Evolutionary conservation across 495 filamentous ascomycete genomes (phyloP).

Genomic region (Neurospora sp.): DNA sequence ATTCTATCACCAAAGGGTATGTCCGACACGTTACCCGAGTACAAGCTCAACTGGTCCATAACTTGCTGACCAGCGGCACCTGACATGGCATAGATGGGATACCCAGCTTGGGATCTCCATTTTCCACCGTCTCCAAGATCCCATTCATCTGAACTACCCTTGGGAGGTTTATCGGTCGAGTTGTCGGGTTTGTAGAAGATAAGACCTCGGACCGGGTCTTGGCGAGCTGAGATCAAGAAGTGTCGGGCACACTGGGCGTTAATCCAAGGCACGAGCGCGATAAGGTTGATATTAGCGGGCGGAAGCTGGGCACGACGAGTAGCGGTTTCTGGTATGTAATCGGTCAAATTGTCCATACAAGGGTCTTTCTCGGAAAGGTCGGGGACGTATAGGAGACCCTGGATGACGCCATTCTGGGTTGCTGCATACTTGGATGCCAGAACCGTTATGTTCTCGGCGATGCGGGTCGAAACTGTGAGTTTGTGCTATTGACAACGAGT

Average conservation of each 20-base stretch:
- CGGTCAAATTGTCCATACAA: slow-evolving; percentile 48
- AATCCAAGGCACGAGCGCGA: slow-evolving; percentile 88
- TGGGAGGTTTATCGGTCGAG: slow-evolving; percentile 49
- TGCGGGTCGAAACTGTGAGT: slow-evolving; percentile 43
- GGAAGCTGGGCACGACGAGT: slow-evolving; percentile 62
- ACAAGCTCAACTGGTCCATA: slow-evolving; percentile 61
- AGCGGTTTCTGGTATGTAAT: slow-evolving; percentile 60
- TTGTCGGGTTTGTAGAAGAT: slow-evolving; percentile 64
- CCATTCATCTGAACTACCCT: slow-evolving; percentile 51
- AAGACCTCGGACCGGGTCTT: slow-evolving; percentile 51
- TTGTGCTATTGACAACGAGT: background rate
- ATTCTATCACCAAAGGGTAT: slow-evolving; percentile 50
- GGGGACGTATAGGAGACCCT: slow-evolving; percentile 78
- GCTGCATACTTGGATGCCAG: slow-evolving; percentile 53
- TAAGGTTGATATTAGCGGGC: slow-evolving; percentile 47
- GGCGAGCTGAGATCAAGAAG: slow-evolving; percentile 54
- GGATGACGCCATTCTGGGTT: slow-evolving; percentile 41
- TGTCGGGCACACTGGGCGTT: slow-evolving; percentile 54
- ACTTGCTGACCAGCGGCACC: slow-evolving; percentile 51
- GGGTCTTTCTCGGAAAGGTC: slow-evolving; percentile 42
- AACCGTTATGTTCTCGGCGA: slow-evolving; percentile 55
- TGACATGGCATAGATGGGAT: slow-evolving; percentile 78
- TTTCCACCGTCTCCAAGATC: slow-evolving; percentile 46
- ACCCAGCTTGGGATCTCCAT: slow-evolving; percentile 56
- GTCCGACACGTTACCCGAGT: slow-evolving; percentile 59